Evolutionary conservation across 805 yeast species (phyloP).

Genomic region (Cyberlindnera suaveolens): DNA sequence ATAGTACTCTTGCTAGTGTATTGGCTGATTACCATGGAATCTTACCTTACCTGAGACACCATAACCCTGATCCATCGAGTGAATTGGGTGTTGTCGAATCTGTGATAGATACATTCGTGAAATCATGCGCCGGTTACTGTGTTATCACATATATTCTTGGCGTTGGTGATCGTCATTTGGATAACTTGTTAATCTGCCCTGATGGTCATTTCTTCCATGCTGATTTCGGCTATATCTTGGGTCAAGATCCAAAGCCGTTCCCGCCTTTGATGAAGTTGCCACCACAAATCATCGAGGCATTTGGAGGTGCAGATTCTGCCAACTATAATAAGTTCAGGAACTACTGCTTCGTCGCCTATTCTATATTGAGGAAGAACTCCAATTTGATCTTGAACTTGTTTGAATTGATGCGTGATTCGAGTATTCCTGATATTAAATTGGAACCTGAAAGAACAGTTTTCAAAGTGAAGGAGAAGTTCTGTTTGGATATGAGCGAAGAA

Average conservation of each 20-base stretch:
- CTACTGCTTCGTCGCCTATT: conserved; percentile 91
- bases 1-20: conserved; percentile 79
- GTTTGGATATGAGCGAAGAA: conserved; percentile 89
- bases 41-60: conserved; percentile 57
- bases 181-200: conserved; percentile 73
- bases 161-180: conserved; percentile 96
- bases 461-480: conserved; percentile 91
- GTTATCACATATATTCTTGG: conserved; percentile 92
- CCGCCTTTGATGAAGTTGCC: conserved; percentile 98
- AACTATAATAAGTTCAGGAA: conserved; percentile 84
- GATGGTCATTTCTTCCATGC: conserved; percentile 95
- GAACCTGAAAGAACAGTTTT: conserved; percentile 85
- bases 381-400: conserved; percentile 85
- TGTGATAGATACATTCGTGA: conserved; percentile 89
- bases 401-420: conserved; percentile 90
- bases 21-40: conserved; percentile 72
- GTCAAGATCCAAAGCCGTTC: conserved; percentile 97
- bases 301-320: conserved; percentile 88
- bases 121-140: conserved; percentile 96
- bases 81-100: conserved; percentile 33
- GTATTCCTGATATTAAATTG: conserved; percentile 80
- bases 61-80: conserved; percentile 47
- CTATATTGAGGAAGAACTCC: conserved; percentile 83
- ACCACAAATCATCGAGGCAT: conserved; percentile 93
- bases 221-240: conserved; percentile 93